These are phyloP conservation scores for Metarhizium anisopliae DNA, from an alignment of 2,329 filamentous ascomycete species.

Conservation along the genomic window DNA sequence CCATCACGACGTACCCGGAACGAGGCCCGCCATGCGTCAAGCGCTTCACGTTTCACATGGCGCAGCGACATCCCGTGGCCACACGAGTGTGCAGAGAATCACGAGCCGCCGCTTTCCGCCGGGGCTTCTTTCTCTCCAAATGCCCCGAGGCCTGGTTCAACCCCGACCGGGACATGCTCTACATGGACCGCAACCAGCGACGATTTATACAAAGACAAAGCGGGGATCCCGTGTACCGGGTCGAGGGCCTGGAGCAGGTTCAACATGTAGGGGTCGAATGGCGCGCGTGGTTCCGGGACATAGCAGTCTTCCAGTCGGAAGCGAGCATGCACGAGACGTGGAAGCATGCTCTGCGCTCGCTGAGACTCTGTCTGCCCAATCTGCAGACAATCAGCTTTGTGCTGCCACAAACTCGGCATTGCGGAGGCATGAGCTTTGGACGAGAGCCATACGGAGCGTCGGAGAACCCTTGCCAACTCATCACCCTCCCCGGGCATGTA, in stretches of 20 bases:
- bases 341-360: conserved; percentile 10
- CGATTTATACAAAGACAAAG: conserved; percentile 2
- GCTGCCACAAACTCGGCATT: conserved; percentile 16
- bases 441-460: conserved; percentile 17
- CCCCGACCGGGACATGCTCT: conserved; percentile 17
- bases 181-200: conserved; percentile 18
- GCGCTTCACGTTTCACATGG: conserved; percentile 15
- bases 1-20: background rate
- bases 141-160: conserved; percentile 17
- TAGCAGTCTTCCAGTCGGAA: conserved; percentile 12
- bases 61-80: conserved; percentile 11
- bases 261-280: conserved; percentile 20
- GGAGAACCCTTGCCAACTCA: conserved; percentile 10
- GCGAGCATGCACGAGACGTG: conserved; percentile 14
- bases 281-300: conserved; percentile 19
- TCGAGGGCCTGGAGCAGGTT: conserved; percentile 16
- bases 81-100: conserved; percentile 17
- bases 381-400: conserved; percentile 18
- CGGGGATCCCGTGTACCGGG: background rate
- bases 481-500: conserved; percentile 11
- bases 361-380: conserved; percentile 16
- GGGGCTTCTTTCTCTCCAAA: conserved; percentile 16
- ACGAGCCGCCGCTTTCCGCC: conserved; percentile 15
- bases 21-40: background rate
- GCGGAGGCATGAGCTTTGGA: conserved; percentile 16